These are phyloP conservation scores for Phytophthora macrochlamydospora DNA, from an alignment of 352 stramenopile species.

Conservation along the genomic window DNA sequence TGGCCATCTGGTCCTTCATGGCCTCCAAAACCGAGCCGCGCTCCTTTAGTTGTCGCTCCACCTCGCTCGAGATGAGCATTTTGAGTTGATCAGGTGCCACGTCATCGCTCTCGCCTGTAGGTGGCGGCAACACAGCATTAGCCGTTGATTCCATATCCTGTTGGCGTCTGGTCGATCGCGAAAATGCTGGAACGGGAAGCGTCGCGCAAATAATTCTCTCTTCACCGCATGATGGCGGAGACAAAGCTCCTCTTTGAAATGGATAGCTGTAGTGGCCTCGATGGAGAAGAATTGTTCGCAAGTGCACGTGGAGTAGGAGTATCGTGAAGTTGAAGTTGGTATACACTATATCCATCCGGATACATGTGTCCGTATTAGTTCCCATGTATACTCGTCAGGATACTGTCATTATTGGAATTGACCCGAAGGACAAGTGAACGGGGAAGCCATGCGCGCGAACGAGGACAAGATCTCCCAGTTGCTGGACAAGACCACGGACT, in stretches of 20 bases:
- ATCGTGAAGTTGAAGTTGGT: too few relatives aligned
- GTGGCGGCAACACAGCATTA: neutral
- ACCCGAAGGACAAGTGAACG: constrained; percentile 16
- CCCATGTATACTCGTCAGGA: constrained; percentile 3
- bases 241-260: too few relatives aligned
- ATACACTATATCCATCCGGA: too few relatives aligned
- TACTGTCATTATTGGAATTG: constrained; percentile 17
- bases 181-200: too few relatives aligned
- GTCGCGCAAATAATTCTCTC: too few relatives aligned
- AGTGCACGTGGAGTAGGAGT: too few relatives aligned
- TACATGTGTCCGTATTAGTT: neutral
- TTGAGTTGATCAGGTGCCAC: constrained; percentile 60
- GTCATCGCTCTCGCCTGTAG: constrained; percentile 30
- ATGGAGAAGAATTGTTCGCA: too few relatives aligned
- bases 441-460: constrained; percentile 56
- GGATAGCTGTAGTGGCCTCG: too few relatives aligned
- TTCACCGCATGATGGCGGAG: too few relatives aligned
- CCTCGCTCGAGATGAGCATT: constrained; percentile 62
- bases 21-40: constrained; percentile 55
- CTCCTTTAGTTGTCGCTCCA: constrained; percentile 61
- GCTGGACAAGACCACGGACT: constrained; percentile 89
- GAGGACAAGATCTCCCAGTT: constrained; percentile 81
- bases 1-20: constrained; percentile 75
- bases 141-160: neutral
- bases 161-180: too few relatives aligned